These are phyloP conservation scores for Cinchona pubescens DNA, from an alignment of 257 asterid species.

Conservation along the genomic window DNA sequence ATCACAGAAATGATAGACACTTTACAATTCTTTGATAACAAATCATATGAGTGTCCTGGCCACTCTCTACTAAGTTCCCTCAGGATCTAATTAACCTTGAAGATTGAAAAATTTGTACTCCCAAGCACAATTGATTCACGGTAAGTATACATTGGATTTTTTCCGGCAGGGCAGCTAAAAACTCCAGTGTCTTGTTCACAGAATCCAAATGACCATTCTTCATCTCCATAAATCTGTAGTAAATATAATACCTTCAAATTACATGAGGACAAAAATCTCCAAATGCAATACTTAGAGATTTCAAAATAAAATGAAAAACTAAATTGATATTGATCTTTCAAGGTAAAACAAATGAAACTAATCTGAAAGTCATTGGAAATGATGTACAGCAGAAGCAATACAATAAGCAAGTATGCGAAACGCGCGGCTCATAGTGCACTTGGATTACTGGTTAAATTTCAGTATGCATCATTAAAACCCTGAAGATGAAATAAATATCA, in stretches of 20 bases:
- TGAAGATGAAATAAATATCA: neutral
- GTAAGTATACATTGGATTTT: slow-evolving; percentile 92
- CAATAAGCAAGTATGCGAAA: neutral
- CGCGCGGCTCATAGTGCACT: neutral
- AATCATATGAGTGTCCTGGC: slow-evolving; percentile 90
- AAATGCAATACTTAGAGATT: no score
- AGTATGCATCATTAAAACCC: neutral
- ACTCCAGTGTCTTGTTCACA: slow-evolving; percentile 97
- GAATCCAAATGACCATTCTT: slow-evolving; percentile 97
- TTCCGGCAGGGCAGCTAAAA: slow-evolving; percentile 78
- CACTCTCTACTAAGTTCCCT: slow-evolving; percentile 97
- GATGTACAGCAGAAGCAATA: neutral
- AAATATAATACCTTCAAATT: neutral
- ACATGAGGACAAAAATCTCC: neutral
- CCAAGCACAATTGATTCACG: slow-evolving; percentile 81
- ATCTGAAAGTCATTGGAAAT: neutral
- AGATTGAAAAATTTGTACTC: slow-evolving; percentile 54
- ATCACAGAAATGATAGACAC: slow-evolving; percentile 97
- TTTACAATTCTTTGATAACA: slow-evolving; percentile 89
- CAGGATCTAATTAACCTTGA: slow-evolving; percentile 79
- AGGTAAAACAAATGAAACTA: neutral
- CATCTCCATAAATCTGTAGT: slow-evolving; percentile 63
- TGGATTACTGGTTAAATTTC: no score
- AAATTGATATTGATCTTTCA: neutral
- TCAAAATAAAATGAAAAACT: neutral